These are phyloP conservation scores for Sugiyamaella americana DNA, from an alignment of 805 yeast species.

Conservation along the genomic window DNA sequence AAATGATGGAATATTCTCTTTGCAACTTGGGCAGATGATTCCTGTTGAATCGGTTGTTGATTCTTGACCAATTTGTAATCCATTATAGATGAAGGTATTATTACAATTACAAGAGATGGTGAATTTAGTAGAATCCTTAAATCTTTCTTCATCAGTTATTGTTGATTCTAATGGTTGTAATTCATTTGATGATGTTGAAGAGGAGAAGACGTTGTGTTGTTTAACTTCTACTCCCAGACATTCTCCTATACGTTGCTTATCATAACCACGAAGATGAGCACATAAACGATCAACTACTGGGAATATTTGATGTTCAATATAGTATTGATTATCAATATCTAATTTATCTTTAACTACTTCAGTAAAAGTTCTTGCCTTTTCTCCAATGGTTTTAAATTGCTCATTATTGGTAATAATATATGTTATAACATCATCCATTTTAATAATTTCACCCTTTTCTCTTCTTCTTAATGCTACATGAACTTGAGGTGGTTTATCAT, in stretches of 20 bases:
- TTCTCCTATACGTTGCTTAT: slow-evolving; percentile 67
- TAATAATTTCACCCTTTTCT: slow-evolving; percentile 77
- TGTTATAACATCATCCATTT: slow-evolving; percentile 86
- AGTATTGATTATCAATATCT: slow-evolving; percentile 69
- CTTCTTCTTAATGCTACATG: slow-evolving; percentile 81
- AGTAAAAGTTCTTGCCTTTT: slow-evolving; percentile 70
- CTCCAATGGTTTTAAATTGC: slow-evolving; percentile 20
- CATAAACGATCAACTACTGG: slow-evolving; percentile 87
- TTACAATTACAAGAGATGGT: slow-evolving; percentile 59
- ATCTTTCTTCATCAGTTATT: slow-evolving; percentile 75
- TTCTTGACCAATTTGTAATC: slow-evolving; percentile 53
- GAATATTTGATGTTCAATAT: slow-evolving; percentile 80
- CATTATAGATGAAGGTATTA: slow-evolving; percentile 59
- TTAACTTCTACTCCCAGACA: slow-evolving; percentile 72
- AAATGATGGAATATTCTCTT: slow-evolving; percentile 43
- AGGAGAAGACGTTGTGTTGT: slow-evolving; percentile 40
- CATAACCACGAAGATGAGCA: slow-evolving; percentile 82
- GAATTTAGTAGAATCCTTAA: slow-evolving; percentile 55
- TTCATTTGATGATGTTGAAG: slow-evolving; percentile 19
- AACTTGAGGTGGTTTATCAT: slow-evolving; percentile 78
- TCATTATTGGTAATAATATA: slow-evolving; percentile 51
- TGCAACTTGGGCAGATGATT: slow-evolving; percentile 60
- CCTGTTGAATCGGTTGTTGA: slow-evolving; percentile 65
- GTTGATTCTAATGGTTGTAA: slow-evolving; percentile 71
- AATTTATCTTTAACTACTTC: slow-evolving; percentile 52